phyloP scores from a whole-genome alignment of 257 asterid species.

The Solanum lignicaule region DNA sequence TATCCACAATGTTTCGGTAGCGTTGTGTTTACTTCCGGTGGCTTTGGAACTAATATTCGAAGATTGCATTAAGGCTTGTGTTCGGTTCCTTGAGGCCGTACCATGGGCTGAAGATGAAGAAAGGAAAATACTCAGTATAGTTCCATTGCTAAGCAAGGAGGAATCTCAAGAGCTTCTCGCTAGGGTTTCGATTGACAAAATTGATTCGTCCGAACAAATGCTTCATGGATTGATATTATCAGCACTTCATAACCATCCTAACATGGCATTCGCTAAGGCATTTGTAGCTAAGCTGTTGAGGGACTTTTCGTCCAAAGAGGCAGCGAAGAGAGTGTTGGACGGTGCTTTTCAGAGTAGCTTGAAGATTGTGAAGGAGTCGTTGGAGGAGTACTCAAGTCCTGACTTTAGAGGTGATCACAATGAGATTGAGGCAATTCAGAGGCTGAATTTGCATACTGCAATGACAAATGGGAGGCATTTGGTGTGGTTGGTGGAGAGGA shows the following conservation, averaged over 20 bases:
- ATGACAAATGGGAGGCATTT: slow-evolving; percentile 74
- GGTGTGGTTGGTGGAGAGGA: slow-evolving; percentile 91
- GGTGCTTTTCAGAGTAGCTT: slow-evolving; percentile 57
- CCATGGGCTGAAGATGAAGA: slow-evolving; percentile 98
- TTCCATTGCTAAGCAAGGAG: slow-evolving; percentile 49
- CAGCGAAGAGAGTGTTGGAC: slow-evolving; percentile 62
- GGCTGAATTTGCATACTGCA: slow-evolving; percentile 77
- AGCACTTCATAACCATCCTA: slow-evolving; percentile 62
- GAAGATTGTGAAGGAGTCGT: slow-evolving; percentile 61
- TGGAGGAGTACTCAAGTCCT: slow-evolving; percentile 95
- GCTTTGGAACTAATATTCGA: slow-evolving; percentile 80
- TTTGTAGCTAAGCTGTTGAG: slow-evolving; percentile 81
- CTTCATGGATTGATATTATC: slow-evolving; percentile 56
- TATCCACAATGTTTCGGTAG: slow-evolving; percentile 34
- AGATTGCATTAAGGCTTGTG: slow-evolving; percentile 75
- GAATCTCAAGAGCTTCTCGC: slow-evolving; percentile 66
- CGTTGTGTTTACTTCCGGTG: slow-evolving; percentile 55
- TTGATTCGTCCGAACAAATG: slow-evolving; percentile 64
- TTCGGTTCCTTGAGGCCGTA: slow-evolving; percentile 74
- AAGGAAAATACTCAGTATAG: slow-evolving; percentile 32
- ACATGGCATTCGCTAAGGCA: slow-evolving; percentile 71
- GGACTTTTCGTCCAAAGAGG: slow-evolving; percentile 65
- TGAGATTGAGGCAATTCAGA: slow-evolving; percentile 86
- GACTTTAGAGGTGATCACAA: slow-evolving; percentile 74
- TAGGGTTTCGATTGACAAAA: slow-evolving; percentile 46